Base-by-base conservation (phyloP, 148 eudicot genomes). In the Pouteria glomerata region DNA sequence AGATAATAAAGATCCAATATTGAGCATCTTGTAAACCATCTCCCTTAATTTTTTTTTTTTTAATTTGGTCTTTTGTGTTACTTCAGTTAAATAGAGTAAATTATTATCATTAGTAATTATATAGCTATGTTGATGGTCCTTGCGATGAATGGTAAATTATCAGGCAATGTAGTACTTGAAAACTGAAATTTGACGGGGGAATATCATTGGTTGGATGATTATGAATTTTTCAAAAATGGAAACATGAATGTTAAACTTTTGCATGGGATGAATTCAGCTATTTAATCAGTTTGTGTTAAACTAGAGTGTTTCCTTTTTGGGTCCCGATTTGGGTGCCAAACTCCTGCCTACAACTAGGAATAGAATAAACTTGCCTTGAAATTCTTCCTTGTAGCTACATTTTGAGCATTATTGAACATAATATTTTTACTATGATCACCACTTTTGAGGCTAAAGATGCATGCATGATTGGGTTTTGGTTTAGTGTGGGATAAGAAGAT, bases 401-500 rank as follows among this genome's bases (percentile, higher is more conserved):
- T 57, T 16, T 26, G 10, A 18, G 50, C 73, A 37, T 35, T 24
- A 26, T 55, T 41, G 45, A 24, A 37, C 6, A 14, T 10, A 23
- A 21, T 27, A 26, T 8, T 33, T 31, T 66, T 66, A 26, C 33
- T 51, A 0, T 52, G 5, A 21, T 15, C 52, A 4, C 27, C 10
- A 3, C 10, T 45, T 29, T 27, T 7, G 42, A 18, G 4, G 16
- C 21, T 61, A 14, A 48, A 33, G 66, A 18, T 61, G 42, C 47
- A n/a, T n/a, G n/a, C n/a, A 14, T 29, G 10, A 4, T 56, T 14
- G 53, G 23, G 12, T 68, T 72, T 29, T 35, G 24, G 82, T 53
- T 57, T 75, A 93, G 98, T 94, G 73, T 94, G 98, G 98, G 97
- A 94, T 75, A 94, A 94, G 72, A 94, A 94, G 88, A 94, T 94